Percentiles rank a stretch among this genome's conserved stretches.
Conservation (phyloP, 441 rosid species). For the Corymbia citriodora region DNA sequence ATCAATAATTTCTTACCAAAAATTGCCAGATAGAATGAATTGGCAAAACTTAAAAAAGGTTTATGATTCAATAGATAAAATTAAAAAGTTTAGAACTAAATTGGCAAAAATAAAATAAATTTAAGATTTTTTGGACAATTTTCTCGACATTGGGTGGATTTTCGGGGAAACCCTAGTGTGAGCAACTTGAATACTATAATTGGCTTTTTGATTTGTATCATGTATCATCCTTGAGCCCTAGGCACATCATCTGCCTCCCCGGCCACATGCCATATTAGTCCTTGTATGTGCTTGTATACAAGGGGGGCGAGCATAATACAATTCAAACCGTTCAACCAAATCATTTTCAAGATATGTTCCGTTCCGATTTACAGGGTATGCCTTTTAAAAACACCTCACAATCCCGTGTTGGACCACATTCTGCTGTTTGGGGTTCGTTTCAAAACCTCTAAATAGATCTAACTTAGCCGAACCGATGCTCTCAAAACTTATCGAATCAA, state of each 20-base stretch:
- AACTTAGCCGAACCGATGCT: neutral
- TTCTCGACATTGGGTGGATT: too few relatives aligned
- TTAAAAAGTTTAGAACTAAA: too few relatives aligned
- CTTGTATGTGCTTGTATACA: neutral
- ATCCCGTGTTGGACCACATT: neutral
- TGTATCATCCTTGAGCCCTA: neutral
- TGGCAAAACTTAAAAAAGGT: too few relatives aligned
- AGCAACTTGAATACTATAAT: neutral
- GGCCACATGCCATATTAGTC: neutral
- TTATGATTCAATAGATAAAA: too few relatives aligned
- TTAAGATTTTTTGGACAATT: too few relatives aligned
- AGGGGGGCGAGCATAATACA: neutral
- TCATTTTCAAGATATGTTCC: neutral
- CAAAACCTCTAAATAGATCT: neutral
- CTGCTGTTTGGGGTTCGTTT: neutral
- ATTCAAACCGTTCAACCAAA: neutral
- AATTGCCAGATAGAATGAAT: too few relatives aligned
- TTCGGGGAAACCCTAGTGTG: neutral
- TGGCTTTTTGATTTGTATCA: neutral
- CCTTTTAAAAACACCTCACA: neutral
- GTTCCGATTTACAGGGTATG: accelerated
- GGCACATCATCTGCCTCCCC: neutral
- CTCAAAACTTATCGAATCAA: neutral
- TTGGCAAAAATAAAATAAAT: too few relatives aligned
- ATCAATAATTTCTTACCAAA: too few relatives aligned